A percentile compares a stretch with the other conserved stretches of the same genome.
phyloP scores from a whole-genome alignment of 2,329 filamentous ascomycete genomes.

The Aspergillus ochraceus region DNA sequence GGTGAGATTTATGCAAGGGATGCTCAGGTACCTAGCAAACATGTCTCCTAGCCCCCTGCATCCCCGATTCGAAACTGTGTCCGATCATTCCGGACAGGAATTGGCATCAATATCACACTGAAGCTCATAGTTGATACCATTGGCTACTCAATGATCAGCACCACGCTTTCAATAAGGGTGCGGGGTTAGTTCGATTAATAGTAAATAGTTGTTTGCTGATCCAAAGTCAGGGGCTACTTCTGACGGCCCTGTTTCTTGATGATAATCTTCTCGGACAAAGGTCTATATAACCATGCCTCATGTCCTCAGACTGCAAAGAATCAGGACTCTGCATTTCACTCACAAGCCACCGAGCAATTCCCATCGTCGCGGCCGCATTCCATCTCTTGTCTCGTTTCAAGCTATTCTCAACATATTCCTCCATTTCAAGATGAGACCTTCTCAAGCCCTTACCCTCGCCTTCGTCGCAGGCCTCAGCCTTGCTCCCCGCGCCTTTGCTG shows the following conservation, averaged over 20 bases:
- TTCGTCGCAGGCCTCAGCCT: neutral
- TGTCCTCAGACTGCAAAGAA: neutral
- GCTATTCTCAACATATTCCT: neutral
- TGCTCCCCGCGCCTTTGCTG: neutral
- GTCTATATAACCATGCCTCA: neutral
- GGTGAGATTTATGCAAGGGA: neutral
- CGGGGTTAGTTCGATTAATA: neutral
- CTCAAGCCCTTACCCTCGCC: neutral
- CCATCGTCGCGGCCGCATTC: no score
- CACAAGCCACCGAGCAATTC: no score
- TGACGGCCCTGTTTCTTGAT: neutral
- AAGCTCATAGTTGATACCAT: neutral
- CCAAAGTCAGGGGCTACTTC: neutral
- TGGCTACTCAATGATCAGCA: neutral
- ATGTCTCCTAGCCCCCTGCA: neutral
- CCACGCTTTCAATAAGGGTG: neutral
- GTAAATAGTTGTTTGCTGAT: neutral
- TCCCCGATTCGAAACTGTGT: neutral
- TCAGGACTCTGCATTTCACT: neutral
- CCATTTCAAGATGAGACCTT: neutral
- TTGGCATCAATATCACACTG: no score
- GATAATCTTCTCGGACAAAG: neutral
- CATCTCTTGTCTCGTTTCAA: no score
- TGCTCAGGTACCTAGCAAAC: neutral
- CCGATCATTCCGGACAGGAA: neutral